Conservation (phyloP, 1,284 basidiomycete genomes). For the Trametes hirsuta region DNA sequence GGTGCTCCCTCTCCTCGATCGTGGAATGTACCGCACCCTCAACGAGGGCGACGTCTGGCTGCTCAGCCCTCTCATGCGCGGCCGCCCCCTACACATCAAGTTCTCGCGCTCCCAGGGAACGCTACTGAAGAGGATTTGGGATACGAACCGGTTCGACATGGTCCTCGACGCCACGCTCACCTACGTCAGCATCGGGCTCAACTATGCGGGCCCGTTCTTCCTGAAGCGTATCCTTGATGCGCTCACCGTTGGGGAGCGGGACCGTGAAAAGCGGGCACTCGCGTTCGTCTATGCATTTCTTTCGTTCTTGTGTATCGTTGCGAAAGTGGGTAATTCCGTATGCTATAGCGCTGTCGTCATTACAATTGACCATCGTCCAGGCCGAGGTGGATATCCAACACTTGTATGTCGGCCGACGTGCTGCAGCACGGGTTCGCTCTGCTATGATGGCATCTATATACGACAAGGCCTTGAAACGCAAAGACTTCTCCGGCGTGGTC, state of each 20-base stretch:
- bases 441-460: constrained; percentile 86
- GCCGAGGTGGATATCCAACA: constrained; percentile 77
- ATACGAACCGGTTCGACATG: constrained; percentile 75
- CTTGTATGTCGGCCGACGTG: constrained; percentile 77
- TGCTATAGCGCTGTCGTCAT: not conserved
- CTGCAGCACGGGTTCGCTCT: constrained; percentile 66
- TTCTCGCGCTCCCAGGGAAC: constrained; percentile 53
- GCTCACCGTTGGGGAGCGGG: constrained; percentile 33
- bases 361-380: not conserved
- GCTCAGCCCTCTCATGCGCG: constrained; percentile 70
- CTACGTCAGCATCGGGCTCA: constrained; percentile 64
- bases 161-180: constrained; percentile 71
- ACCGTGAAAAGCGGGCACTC: constrained; percentile 49
- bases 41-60: constrained; percentile 74
- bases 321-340: constrained; percentile 42
- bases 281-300: constrained; percentile 78
- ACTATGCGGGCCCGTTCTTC: constrained; percentile 72
- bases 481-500: constrained; percentile 82
- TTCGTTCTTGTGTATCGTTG: constrained; percentile 59
- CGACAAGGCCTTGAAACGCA: constrained; percentile 86
- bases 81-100: constrained; percentile 66
- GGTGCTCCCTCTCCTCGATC: constrained; percentile 70
- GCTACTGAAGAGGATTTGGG: constrained; percentile 65
- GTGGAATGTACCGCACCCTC: constrained; percentile 64
- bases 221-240: constrained; percentile 63